Evolutionary conservation across 768 basidiomycete genomes (phyloP), one percentile per base, ranked within the genome.

Genomic region (Pulveroboletus sp.): DNA sequence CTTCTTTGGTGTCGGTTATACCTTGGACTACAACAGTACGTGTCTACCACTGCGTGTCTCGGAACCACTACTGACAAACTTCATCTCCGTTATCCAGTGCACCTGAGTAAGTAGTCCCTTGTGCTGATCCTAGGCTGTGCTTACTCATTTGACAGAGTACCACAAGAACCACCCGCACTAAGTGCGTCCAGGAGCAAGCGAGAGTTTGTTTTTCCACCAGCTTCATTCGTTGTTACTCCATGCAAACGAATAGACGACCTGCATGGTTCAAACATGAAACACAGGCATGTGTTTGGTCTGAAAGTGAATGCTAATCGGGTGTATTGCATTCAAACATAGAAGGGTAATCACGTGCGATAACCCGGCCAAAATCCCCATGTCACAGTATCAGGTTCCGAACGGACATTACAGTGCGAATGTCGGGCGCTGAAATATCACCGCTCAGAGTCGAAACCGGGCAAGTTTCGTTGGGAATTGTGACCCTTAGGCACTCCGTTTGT

Each of bases 131-230:
- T 12, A 29, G 31, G 39, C 17, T 23, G 35, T 57, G 36, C 68
- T 73, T 51, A 71, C 51, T 37, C 12, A 39, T 31, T 52, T 51
- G 49, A 16, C 63, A 91, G 89, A 91, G 69, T 86, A 90, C 72
- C 87, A 90, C 81, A 91, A 92, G 80, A 89, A 92, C 75, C 83
- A 88, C 68, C 72, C 83, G n/a, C 90, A 92, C 71, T 92, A 73
- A 70, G 48, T 45, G 54, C 40, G 14, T 49, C 38, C 37, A 30
- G 46, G 26, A 51, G 43, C 30, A 26, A 38, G 37, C 16, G 26
- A 27, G 36, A 41, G 24, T 48, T 41, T 37, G 22, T 31, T 40
- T 43, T 12, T 49, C 44, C 43, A 32, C 50, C 53, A 52, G 43
- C 47, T 46, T 56, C 45, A 34, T 53, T 49, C 50, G 32, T 48